These are phyloP conservation scores for Russula abietina DNA, from an alignment of 768 basidiomycete genomes.

Conservation along the genomic window DNA sequence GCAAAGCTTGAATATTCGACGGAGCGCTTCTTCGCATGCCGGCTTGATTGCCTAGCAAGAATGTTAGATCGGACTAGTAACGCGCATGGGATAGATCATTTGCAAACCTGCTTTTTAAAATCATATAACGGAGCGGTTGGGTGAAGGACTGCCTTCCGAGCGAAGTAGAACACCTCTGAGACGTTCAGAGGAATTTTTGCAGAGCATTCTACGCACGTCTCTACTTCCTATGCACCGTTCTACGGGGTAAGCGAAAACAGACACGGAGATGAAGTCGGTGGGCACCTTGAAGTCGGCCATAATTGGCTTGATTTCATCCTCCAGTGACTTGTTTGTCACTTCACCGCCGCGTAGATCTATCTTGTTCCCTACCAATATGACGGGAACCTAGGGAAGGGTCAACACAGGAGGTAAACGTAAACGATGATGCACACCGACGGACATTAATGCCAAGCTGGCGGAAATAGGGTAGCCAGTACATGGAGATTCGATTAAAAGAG, in stretches of 20 bases:
- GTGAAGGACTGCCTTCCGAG: conserved; percentile 95
- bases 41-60: conserved; percentile 78
- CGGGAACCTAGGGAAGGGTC: conserved; percentile 62
- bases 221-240: conserved; percentile 69
- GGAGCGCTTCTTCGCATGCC: conserved; percentile 79
- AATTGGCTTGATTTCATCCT: conserved; percentile 92
- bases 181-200: conserved; percentile 86
- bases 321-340: conserved; percentile 89
- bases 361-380: conserved; percentile 97
- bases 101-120: conserved; percentile 85
- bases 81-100: background rate
- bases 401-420: background rate
- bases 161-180: conserved; percentile 97
- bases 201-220: conserved; percentile 97
- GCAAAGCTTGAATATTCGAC: conserved; percentile 94
- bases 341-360: conserved; percentile 92
- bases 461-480: conserved; percentile 96
- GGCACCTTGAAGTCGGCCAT: conserved; percentile 98
- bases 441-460: conserved; percentile 95
- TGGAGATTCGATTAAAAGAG: conserved; percentile 96
- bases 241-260: background rate
- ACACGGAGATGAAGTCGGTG: conserved; percentile 6
- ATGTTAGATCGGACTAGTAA: conserved; percentile 3
- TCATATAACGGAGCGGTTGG: conserved; percentile 97
- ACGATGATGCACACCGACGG: conserved; percentile 27